phyloP scores from a whole-genome alignment of 441 rosid species.

The Jatropha multifida region DNA sequence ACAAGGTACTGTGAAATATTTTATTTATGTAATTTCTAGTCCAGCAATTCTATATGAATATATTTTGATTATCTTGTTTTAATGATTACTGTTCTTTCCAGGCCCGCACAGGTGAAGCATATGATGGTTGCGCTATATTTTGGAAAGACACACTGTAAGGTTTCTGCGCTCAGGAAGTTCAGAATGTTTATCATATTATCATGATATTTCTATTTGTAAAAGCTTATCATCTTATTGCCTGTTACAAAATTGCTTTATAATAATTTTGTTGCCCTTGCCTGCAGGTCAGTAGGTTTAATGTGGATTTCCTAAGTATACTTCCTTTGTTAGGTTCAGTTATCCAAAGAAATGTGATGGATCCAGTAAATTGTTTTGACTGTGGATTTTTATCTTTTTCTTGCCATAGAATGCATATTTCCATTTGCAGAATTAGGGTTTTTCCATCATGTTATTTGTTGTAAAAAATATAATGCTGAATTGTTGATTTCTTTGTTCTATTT shows the following conservation, averaged over 20 bases:
- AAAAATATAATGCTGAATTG: neutral
- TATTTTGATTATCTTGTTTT: constrained; percentile 19
- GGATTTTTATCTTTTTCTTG: neutral
- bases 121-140: constrained; percentile 91
- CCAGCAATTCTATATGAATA: neutral
- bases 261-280: neutral
- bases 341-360: constrained; percentile 1
- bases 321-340: neutral
- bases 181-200: neutral
- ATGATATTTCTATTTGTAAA: neutral
- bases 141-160: constrained; percentile 79
- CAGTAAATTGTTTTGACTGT: neutral
- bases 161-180: neutral
- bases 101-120: constrained; percentile 87
- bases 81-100: constrained; percentile 30
- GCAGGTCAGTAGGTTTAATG: neutral
- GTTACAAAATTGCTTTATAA: neutral
- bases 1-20: constrained; percentile 52
- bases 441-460: constrained; percentile 1
- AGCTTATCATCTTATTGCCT: neutral
- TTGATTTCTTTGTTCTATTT: neutral
- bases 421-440: neutral
- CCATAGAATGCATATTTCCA: neutral
- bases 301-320: neutral
- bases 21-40: neutral